Evolutionary conservation across 2,329 filamentous ascomycete species (phyloP).

Genomic region (Colletotrichum euphorbiae): DNA sequence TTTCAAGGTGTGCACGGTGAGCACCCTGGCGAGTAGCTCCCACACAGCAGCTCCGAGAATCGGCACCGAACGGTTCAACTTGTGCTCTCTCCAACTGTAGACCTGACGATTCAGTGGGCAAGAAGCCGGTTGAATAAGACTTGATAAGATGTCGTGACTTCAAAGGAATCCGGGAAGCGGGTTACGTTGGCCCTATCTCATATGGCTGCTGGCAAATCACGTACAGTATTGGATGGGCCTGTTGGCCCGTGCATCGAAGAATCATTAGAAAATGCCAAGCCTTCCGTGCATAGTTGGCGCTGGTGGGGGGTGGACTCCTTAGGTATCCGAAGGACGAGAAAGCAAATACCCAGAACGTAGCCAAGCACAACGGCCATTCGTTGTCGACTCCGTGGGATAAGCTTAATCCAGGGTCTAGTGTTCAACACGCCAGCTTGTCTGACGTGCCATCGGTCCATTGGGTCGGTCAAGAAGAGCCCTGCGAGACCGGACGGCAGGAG

Average conservation of each 20-base stretch:
- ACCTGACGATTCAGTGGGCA: too few species aligned
- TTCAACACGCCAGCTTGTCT: neutral
- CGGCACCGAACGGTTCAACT: neutral
- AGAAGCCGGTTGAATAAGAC: neutral
- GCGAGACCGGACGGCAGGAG: conserved; percentile 2
- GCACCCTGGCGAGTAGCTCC: neutral
- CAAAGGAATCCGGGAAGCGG: too few species aligned
- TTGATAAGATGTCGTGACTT: neutral
- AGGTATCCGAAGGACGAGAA: neutral
- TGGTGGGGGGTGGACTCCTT: neutral
- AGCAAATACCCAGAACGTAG: too few species aligned
- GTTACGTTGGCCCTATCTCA: too few species aligned
- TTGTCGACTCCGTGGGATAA: conserved; percentile 4
- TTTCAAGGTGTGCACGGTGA: neutral
- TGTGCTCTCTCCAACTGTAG: too few species aligned
- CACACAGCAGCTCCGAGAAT: neutral
- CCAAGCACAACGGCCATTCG: neutral
- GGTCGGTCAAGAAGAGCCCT: neutral
- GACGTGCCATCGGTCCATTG: neutral
- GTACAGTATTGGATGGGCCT: neutral
- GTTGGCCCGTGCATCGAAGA: conserved; percentile 3
- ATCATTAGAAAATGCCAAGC: conserved; percentile 22
- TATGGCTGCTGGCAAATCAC: neutral
- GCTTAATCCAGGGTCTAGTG: conserved; percentile 17
- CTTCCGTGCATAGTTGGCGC: conserved; percentile 17